These are phyloP conservation scores for Penicillium ochrochloron DNA, from an alignment of 495 filamentous ascomycete species.

Conservation along the genomic window DNA sequence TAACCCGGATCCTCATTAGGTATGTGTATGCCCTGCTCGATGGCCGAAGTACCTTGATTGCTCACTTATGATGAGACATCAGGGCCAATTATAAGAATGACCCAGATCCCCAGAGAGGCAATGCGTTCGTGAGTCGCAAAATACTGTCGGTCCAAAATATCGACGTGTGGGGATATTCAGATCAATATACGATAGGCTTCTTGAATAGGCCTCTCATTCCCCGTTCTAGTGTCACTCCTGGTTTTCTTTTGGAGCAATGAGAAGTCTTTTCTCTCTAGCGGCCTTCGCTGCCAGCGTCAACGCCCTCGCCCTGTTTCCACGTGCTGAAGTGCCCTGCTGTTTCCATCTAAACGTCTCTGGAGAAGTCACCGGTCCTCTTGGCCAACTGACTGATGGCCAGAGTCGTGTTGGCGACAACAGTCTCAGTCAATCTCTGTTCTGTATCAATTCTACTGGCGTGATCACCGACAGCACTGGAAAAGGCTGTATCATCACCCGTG, in stretches of 20 bases:
- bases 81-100: slow-evolving; percentile 27
- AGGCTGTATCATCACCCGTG: slow-evolving; percentile 63
- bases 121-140: not conserved
- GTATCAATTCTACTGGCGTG: slow-evolving; percentile 50
- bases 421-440: slow-evolving; percentile 45
- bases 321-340: slow-evolving; percentile 49
- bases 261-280: slow-evolving; percentile 40
- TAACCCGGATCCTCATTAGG: slow-evolving; percentile 14
- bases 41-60: slow-evolving; percentile 12
- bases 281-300: slow-evolving; percentile 46
- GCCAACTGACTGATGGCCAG: slow-evolving; percentile 60
- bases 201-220: slow-evolving; percentile 13
- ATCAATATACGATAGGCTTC: not conserved
- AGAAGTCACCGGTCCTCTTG: slow-evolving; percentile 51
- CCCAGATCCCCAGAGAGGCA: slow-evolving; percentile 3
- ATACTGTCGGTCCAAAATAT: not conserved
- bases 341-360: slow-evolving; percentile 56
- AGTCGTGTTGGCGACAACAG: slow-evolving; percentile 52
- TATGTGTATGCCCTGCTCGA: not conserved
- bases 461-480: slow-evolving; percentile 58
- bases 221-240: slow-evolving; percentile 13
- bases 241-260: slow-evolving; percentile 33
- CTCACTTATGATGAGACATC: slow-evolving; percentile 16
- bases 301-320: slow-evolving; percentile 46
- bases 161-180: not conserved